A percentile compares a stretch with the other conserved stretches of the same genome.
These are phyloP conservation scores for Raddia distichophylla DNA, from an alignment of 176 grass and related monocot species.

Conservation along the genomic window DNA sequence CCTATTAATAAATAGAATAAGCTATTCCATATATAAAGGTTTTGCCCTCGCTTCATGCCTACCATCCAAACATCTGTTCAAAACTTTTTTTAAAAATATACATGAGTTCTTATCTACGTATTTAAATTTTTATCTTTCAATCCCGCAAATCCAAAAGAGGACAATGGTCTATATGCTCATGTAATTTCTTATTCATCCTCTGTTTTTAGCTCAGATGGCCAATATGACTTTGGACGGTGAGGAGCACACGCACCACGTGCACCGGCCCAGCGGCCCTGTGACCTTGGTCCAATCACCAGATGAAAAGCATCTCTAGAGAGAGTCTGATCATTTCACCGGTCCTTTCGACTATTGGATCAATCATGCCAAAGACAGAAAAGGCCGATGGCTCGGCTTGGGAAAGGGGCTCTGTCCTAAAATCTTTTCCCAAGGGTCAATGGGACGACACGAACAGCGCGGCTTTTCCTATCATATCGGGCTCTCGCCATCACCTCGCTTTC, in stretches of 20 bases:
- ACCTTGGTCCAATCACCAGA: conserved; percentile 34
- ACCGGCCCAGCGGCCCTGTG: background rate
- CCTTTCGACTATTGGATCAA: conserved; percentile 31
- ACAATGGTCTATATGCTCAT: too few relatives aligned
- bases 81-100: too few relatives aligned
- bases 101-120: too few relatives aligned
- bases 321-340: conserved; percentile 11
- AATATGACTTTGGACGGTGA: background rate
- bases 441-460: conserved; percentile 8
- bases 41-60: too few relatives aligned
- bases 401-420: conserved; percentile 23
- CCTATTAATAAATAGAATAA: too few relatives aligned
- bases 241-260: background rate
- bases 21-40: too few relatives aligned
- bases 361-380: conserved; percentile 30
- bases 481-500: conserved; percentile 28
- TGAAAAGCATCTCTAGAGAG: conserved; percentile 9
- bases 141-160: too few relatives aligned
- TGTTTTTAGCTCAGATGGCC: background rate
- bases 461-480: conserved; percentile 26
- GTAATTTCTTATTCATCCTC: too few relatives aligned
- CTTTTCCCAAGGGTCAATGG: conserved; percentile 34
- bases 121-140: too few relatives aligned
- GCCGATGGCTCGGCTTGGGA: background rate
- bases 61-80: too few relatives aligned